phyloP scores from a whole-genome alignment of 352 stramenopile species.

The Peronospora farinosa region DNA sequence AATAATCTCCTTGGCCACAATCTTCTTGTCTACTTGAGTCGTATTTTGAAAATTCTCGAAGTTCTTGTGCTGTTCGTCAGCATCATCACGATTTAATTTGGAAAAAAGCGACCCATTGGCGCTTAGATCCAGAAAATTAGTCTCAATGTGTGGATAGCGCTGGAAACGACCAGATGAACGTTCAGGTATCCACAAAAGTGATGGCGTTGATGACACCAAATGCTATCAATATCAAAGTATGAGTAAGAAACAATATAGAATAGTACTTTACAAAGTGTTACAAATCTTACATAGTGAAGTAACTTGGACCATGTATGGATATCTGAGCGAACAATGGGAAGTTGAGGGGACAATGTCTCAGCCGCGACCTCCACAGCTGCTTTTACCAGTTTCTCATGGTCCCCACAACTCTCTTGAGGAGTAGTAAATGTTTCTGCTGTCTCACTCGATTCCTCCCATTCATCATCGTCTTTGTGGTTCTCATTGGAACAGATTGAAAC shows the following conservation, averaged over 20 bases:
- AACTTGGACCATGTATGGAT: slow-evolving; percentile 19
- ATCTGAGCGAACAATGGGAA: slow-evolving; percentile 27
- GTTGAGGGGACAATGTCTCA: slow-evolving; percentile 16
- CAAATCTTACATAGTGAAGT: slow-evolving; percentile 32
- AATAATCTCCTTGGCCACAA: slow-evolving; percentile 15
- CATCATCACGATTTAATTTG: background rate
- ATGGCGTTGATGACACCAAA: slow-evolving; percentile 33
- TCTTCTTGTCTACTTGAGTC: slow-evolving; percentile 12
- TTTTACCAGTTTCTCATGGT: slow-evolving; percentile 22
- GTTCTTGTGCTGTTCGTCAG: slow-evolving; percentile 1
- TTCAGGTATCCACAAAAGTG: slow-evolving; percentile 49
- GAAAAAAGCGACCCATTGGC: slow-evolving; percentile 16
- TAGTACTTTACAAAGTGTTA: background rate
- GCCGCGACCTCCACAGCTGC: slow-evolving; percentile 13
- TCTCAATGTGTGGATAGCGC: slow-evolving; percentile 45
- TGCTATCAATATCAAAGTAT: background rate
- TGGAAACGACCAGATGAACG: slow-evolving; percentile 41
- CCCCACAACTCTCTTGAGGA: slow-evolving; percentile 5
- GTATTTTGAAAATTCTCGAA: background rate
- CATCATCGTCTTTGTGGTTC: slow-evolving; percentile 5
- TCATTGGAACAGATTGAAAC: slow-evolving; percentile 1
- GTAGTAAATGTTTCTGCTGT: background rate
- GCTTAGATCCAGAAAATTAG: slow-evolving; percentile 54
- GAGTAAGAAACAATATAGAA: background rate
- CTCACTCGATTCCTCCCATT: background rate